Percentiles rank a stretch among this genome's conserved stretches.
Conservation (phyloP, 1,284 basidiomycete genomes). For the Boletus mariae region DNA sequence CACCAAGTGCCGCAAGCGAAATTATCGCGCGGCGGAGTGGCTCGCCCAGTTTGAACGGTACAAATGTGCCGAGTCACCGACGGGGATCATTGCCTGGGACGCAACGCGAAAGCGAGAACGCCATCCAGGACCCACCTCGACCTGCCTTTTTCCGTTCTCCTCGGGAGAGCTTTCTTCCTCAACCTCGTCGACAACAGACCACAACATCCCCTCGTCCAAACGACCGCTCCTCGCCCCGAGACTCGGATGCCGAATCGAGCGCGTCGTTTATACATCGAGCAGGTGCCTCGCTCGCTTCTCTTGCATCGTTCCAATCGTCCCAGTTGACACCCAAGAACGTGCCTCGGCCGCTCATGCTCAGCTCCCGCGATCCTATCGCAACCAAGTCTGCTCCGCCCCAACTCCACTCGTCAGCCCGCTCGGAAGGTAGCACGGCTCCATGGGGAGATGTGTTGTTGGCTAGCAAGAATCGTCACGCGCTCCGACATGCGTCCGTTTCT, state of each 20-base stretch:
- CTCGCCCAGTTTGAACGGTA: slow-evolving; percentile 11
- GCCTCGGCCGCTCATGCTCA: slow-evolving; percentile 56
- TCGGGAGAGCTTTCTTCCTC: slow-evolving; percentile 50
- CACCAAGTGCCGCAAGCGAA: slow-evolving; percentile 20
- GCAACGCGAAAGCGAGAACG: slow-evolving; percentile 33
- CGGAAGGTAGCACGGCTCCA: slow-evolving; percentile 38
- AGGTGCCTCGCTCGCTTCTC: slow-evolving; percentile 40
- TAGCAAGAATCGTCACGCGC: slow-evolving; percentile 32
- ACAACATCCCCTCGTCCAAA: slow-evolving; percentile 43
- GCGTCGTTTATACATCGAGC: slow-evolving; percentile 34
- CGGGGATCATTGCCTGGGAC: slow-evolving; percentile 44
- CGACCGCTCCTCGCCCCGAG: slow-evolving; percentile 27
- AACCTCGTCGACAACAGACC: slow-evolving; percentile 29
- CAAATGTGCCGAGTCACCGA: slow-evolving; percentile 16
- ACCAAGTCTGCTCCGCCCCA: slow-evolving; percentile 11
- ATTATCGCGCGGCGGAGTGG: slow-evolving; percentile 10
- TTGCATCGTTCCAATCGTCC: slow-evolving; percentile 37
- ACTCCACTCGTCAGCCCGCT: slow-evolving; percentile 30
- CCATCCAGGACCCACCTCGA: slow-evolving; percentile 50
- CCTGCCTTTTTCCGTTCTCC: slow-evolving; percentile 57
- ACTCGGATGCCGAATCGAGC: slow-evolving; percentile 26
- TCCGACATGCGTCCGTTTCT: slow-evolving; percentile 54
- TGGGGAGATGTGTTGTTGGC: slow-evolving; percentile 51
- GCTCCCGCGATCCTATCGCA: slow-evolving; percentile 44
- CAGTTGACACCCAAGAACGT: slow-evolving; percentile 37